Evolutionary conservation across 192 early-diverging fungal genomes (phyloP).

Genomic region (Chytriomyces hyalinus): DNA sequence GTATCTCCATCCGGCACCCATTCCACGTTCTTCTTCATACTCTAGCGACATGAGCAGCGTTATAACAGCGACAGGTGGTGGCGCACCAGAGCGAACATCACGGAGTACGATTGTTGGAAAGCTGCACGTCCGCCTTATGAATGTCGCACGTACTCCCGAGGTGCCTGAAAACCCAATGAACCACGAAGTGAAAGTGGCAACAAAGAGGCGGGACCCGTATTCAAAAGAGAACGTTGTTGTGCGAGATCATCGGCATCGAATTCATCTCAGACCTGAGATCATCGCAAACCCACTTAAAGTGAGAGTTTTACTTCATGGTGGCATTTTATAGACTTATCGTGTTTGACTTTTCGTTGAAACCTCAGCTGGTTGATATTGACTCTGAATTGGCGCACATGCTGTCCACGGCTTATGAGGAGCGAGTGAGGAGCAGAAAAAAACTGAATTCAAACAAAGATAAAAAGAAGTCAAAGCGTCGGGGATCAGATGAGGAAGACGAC

Average conservation of each 20-base stretch:
- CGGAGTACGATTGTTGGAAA: conserved; percentile 31
- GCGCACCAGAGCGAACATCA: conserved; percentile 13
- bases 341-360: not conserved
- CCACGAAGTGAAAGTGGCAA: not conserved
- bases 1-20: conserved; percentile 19
- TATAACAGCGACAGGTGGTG: conserved; percentile 2
- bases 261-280: conserved; percentile 24
- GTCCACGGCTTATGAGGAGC: conserved; percentile 34
- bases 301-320: not conserved
- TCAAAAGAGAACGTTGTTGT: conserved; percentile 36
- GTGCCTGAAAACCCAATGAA: not conserved
- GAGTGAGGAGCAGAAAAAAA: conserved; percentile 26
- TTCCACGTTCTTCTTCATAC: conserved; percentile 36
- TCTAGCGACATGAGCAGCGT: conserved; percentile 27
- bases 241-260: conserved; percentile 33
- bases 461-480: no score
- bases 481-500: conserved; percentile 17
- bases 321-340: not conserved
- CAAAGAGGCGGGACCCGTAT: conserved; percentile 34
- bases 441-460: not conserved
- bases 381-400: conserved; percentile 47
- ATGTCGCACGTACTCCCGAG: conserved; percentile 30
- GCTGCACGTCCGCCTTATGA: conserved; percentile 41
- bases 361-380: conserved; percentile 47
- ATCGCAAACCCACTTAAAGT: conserved; percentile 28